Conservation (phyloP, 169 alveolate genomes). For the Eimeria necatrix region DNA sequence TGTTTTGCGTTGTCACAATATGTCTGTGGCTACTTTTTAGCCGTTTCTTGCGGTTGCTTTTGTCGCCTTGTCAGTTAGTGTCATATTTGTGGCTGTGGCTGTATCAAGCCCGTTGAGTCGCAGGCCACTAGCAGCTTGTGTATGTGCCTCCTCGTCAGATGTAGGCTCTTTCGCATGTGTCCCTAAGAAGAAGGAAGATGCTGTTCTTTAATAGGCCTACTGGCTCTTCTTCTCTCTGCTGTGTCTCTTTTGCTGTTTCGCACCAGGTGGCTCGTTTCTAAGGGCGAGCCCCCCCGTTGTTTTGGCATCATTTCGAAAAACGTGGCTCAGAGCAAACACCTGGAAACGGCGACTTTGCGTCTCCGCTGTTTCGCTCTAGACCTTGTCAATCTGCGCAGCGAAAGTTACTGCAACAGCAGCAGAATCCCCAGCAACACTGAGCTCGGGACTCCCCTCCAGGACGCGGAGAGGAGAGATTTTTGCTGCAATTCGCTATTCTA, state of each 20-base stretch:
- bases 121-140: background rate
- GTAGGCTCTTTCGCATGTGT: too few relatives aligned
- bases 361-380: conserved; percentile 93
- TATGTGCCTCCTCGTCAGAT: too few relatives aligned
- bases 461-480: conserved; percentile 98
- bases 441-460: conserved; percentile 87
- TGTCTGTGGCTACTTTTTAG: too few relatives aligned
- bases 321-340: conserved; percentile 97
- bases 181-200: too few relatives aligned
- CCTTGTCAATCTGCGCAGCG: conserved; percentile 97
- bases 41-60: too few relatives aligned
- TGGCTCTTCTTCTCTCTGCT: too few relatives aligned
- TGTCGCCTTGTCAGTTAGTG: too few relatives aligned
- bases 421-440: conserved; percentile 95
- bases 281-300: conserved; percentile 39
- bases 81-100: too few relatives aligned
- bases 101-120: too few relatives aligned
- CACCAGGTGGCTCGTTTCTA: conserved; percentile 53
- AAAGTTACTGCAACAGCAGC: conserved; percentile 94
- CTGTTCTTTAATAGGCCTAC: too few relatives aligned
- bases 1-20: too few relatives aligned
- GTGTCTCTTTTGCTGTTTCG: background rate
- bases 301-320: conserved; percentile 92
- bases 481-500: conserved; percentile 98
- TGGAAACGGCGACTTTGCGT: conserved; percentile 97